Conservation (phyloP, 768 basidiomycete species). For the Agaricus bisporus region DNA sequence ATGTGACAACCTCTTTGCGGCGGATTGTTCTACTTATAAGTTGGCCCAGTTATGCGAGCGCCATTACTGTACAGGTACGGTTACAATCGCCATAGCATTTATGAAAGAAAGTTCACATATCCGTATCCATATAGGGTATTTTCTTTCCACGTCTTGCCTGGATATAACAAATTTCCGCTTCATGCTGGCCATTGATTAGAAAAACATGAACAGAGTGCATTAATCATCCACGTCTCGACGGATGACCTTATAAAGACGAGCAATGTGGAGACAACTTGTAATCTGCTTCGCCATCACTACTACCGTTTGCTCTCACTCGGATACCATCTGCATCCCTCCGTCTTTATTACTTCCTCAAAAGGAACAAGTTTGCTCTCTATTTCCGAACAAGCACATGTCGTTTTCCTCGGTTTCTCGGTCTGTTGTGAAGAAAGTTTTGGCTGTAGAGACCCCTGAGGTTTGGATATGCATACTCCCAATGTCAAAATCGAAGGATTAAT, state of each 20-base stretch:
- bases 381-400: constrained; percentile 17
- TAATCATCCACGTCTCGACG: background rate
- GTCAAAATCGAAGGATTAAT: constrained; percentile 5
- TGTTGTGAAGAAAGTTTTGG: constrained; percentile 73
- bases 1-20: too few relatives aligned
- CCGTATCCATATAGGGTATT: too few relatives aligned
- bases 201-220: background rate
- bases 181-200: background rate
- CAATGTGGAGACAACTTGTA: constrained; percentile 3
- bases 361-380: background rate
- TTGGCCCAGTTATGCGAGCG: too few relatives aligned
- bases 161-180: too few relatives aligned
- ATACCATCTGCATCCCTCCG: background rate
- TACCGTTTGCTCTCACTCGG: background rate
- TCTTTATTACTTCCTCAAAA: background rate
- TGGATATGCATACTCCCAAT: constrained; percentile 4
- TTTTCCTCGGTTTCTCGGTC: constrained; percentile 45
- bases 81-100: too few relatives aligned
- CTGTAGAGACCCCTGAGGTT: constrained; percentile 71
- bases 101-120: too few relatives aligned
- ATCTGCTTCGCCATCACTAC: background rate
- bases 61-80: too few relatives aligned
- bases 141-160: too few relatives aligned
- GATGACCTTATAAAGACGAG: background rate
- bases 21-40: too few relatives aligned